These are phyloP conservation scores for Cordyceps cicadae DNA, from an alignment of 2,329 filamentous ascomycete genomes.

Conservation along the genomic window DNA sequence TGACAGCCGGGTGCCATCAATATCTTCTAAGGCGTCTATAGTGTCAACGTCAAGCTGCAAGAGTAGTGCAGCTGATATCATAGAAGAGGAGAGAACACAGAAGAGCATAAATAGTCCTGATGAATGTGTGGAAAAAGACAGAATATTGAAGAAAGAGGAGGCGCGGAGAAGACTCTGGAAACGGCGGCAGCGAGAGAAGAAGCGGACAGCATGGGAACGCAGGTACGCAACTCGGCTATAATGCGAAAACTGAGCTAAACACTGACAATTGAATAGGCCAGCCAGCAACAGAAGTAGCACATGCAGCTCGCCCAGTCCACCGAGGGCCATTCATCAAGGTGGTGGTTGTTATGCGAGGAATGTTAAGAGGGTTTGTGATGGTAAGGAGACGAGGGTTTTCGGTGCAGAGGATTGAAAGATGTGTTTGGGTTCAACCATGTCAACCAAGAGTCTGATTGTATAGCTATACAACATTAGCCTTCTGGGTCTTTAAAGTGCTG, in stretches of 20 bases:
- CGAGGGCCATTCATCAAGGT: slow-evolving; percentile 16
- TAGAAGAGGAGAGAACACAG: not conserved
- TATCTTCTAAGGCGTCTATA: not conserved
- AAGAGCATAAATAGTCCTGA: not conserved
- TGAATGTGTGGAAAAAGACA: not conserved
- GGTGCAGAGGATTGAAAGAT: not conserved
- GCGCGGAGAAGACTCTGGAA: not conserved
- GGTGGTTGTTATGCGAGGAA: not conserved
- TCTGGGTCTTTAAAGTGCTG: not conserved
- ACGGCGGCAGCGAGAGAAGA: not conserved
- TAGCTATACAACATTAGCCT: not conserved
- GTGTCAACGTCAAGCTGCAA: slow-evolving; percentile 3
- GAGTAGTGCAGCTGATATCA: not conserved
- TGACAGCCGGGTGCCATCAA: slow-evolving; percentile 7
- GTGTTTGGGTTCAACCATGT: not conserved
- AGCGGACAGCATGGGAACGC: slow-evolving; percentile 3
- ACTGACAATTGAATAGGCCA: not conserved
- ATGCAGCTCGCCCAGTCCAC: slow-evolving; percentile 4
- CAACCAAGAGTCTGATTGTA: no score
- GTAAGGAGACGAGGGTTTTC: not conserved
- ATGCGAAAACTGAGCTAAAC: not conserved
- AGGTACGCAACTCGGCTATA: not conserved
- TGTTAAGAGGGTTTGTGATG: not conserved
- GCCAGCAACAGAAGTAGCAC: not conserved
- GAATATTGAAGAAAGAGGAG: not conserved